These are phyloP conservation scores for Meyerozyma carpophila DNA, from an alignment of 1,139 yeast species.

Conservation along the genomic window DNA sequence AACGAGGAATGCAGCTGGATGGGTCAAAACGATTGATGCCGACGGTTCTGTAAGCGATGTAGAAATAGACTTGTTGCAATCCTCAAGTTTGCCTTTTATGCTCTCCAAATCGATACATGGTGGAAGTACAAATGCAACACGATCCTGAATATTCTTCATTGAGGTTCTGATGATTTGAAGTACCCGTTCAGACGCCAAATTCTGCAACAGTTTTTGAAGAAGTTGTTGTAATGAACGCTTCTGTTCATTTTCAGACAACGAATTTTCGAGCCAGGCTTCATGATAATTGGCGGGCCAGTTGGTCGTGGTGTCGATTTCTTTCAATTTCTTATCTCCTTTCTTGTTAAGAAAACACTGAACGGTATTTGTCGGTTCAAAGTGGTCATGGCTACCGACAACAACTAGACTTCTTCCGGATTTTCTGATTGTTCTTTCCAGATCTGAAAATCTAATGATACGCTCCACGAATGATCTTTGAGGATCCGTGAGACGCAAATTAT, in stretches of 20 bases:
- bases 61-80: constrained; percentile 2
- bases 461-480: constrained; percentile 15
- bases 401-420: constrained; percentile 12
- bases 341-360: constrained; percentile 1
- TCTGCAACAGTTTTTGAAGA: constrained; percentile 7
- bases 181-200: constrained; percentile 5
- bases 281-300: constrained; percentile 7
- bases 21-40: background rate
- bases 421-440: constrained; percentile 11
- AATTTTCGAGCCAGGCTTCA: constrained; percentile 10
- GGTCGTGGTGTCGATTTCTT: constrained; percentile 6
- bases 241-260: constrained; percentile 9
- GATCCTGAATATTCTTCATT: constrained; percentile 4
- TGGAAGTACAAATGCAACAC: constrained; percentile 14
- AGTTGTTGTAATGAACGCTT: constrained; percentile 14
- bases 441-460: constrained; percentile 14
- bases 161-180: constrained; percentile 5
- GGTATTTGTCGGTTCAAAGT: constrained; percentile 1
- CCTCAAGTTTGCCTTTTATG: constrained; percentile 1
- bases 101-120: constrained; percentile 5
- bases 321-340: constrained; percentile 1
- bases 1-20: background rate
- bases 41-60: background rate
- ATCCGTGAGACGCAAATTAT: constrained; percentile 6
- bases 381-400: constrained; percentile 5